phyloP scores from a whole-genome alignment of 331 rosid species.

The Rosa hybrid region DNA sequence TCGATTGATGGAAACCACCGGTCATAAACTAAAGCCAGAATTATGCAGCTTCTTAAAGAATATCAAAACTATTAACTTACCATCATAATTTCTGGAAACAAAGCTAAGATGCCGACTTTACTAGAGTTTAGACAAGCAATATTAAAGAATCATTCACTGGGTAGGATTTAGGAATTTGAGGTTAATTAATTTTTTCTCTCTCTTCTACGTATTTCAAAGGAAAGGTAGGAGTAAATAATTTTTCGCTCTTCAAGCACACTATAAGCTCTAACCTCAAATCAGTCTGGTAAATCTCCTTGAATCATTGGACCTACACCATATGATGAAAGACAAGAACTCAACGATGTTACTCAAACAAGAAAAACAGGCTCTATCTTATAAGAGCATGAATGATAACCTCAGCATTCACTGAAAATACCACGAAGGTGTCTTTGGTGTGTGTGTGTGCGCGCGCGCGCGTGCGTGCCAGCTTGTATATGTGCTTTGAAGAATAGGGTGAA shows the following conservation, averaged over 20 bases:
- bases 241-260: too few relatives aligned
- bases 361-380: not conserved
- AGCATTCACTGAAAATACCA: not conserved
- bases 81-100: not conserved
- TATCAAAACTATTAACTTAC: conserved; percentile 1
- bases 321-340: too few relatives aligned
- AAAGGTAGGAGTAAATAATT: not conserved
- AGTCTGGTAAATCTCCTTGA: not conserved
- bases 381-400: not conserved
- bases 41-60: not conserved
- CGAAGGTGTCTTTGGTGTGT: not conserved
- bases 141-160: not conserved
- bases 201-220: not conserved
- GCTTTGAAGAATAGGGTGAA: not conserved
- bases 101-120: not conserved
- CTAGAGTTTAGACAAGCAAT: not conserved
- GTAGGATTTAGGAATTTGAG: not conserved
- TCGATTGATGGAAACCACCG: not conserved
- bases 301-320: conserved; percentile 1
- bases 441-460: not conserved
- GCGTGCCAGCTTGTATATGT: too few relatives aligned
- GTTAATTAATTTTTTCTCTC: not conserved
- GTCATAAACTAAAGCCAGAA: not conserved
- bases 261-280: conserved; percentile 2
- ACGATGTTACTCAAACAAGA: not conserved